Percentiles rank a stretch among this genome's conserved stretches.
These are phyloP conservation scores for Paxillus rubicundulus DNA, from an alignment of 768 basidiomycete genomes.

Conservation along the genomic window DNA sequence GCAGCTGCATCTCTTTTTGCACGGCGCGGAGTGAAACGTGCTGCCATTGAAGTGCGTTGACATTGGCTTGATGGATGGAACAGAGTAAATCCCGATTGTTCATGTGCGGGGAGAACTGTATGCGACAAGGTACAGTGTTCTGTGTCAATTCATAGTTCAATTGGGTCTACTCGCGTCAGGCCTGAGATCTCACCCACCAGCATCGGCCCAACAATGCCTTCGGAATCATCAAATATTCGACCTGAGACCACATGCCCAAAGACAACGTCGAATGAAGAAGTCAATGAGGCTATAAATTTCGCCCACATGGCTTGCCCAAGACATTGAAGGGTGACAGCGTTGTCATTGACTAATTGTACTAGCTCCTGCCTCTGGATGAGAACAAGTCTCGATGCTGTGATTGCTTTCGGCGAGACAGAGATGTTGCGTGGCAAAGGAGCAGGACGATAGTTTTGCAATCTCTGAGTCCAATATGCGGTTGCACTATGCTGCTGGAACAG, in stretches of 20 bases:
- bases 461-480: slow-evolving; percentile 37
- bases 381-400: slow-evolving; percentile 12
- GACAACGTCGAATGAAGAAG: slow-evolving; percentile 34
- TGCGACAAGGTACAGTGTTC: slow-evolving; percentile 47
- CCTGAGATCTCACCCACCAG: slow-evolving; percentile 33
- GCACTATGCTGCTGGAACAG: slow-evolving; percentile 38
- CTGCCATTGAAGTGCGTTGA: slow-evolving; percentile 42
- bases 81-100: slow-evolving; percentile 36
- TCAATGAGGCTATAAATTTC: slow-evolving; percentile 23
- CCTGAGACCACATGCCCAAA: slow-evolving; percentile 50
- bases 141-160: slow-evolving; percentile 9
- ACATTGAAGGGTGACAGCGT: slow-evolving; percentile 36
- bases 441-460: slow-evolving; percentile 24
- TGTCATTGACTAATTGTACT: slow-evolving; percentile 14
- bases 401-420: slow-evolving; percentile 10
- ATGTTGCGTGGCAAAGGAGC: slow-evolving; percentile 14
- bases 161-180: background rate
- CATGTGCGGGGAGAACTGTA: slow-evolving; percentile 26
- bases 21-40: slow-evolving; percentile 45
- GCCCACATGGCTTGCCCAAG: slow-evolving; percentile 33
- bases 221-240: slow-evolving; percentile 38
- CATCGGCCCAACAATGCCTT: slow-evolving; percentile 46
- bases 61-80: slow-evolving; percentile 37
- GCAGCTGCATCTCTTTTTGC: slow-evolving; percentile 32
- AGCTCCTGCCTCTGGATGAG: slow-evolving; percentile 9